Conservation (phyloP, 2,329 filamentous ascomycete species). For the Lizonia empirigonia region DNA sequence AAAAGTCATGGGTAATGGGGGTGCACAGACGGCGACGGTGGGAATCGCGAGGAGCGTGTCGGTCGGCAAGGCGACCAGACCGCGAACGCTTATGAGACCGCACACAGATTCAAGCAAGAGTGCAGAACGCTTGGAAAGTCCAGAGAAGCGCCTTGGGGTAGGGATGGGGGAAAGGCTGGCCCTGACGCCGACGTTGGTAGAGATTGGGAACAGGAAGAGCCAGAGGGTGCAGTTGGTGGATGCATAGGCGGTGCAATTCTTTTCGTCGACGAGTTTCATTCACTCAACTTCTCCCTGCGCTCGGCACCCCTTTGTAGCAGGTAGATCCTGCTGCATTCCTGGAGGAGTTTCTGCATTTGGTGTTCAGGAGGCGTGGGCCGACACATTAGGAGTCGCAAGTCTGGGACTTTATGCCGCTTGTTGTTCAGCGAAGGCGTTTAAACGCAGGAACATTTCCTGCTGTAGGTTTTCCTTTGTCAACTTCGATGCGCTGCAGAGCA, state of each 20-base stretch:
- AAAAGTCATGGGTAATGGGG: conserved; percentile 5
- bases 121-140: conserved; percentile 20
- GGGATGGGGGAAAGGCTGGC: conserved; percentile 35
- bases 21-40: conserved; percentile 30
- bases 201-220: conserved; percentile 45
- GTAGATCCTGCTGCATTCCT: conserved; percentile 6
- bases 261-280: background rate
- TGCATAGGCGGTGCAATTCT: conserved; percentile 21
- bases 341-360: background rate
- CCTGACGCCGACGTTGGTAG: conserved; percentile 45
- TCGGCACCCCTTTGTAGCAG: conserved; percentile 2
- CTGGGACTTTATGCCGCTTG: background rate
- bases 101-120: conserved; percentile 12
- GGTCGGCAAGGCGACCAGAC: conserved; percentile 38
- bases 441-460: background rate
- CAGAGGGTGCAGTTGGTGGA: conserved; percentile 46
- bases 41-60: conserved; percentile 43
- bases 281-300: conserved; percentile 7
- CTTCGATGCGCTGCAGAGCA: conserved; percentile 10
- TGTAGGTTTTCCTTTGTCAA: conserved; percentile 4
- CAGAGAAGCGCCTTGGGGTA: conserved; percentile 32
- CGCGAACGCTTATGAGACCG: conserved; percentile 25
- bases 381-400: background rate
- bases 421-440: conserved; percentile 4
- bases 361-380: background rate